A percentile compares a stretch with the other conserved stretches of the same genome.
Evolutionary conservation across 2,329 filamentous ascomycete genomes (phyloP).

Genomic region (Taxawa tesnikishii): DNA sequence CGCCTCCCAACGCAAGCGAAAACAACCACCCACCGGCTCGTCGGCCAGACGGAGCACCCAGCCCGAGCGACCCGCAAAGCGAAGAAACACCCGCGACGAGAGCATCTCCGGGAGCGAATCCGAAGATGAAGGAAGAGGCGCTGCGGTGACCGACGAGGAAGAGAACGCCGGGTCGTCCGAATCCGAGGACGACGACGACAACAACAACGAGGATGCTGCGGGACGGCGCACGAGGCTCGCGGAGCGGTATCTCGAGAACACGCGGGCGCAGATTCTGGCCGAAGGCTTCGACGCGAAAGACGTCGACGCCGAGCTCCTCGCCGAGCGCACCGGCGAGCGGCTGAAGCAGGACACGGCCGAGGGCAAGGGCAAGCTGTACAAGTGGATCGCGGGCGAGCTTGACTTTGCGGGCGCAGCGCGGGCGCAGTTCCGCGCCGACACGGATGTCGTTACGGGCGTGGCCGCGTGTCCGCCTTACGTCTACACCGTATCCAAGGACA

Average conservation of each 20-base stretch:
- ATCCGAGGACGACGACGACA: conserved; percentile 48
- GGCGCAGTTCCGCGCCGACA: conserved; percentile 67
- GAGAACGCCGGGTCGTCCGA: conserved; percentile 20
- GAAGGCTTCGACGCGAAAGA: conserved; percentile 91
- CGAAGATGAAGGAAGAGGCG: conserved; percentile 40
- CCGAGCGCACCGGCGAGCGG: conserved; percentile 47
- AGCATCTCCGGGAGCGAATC: conserved; percentile 85
- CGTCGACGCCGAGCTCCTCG: conserved; percentile 84
- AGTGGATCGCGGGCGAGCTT: conserved; percentile 62
- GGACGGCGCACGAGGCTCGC: conserved; percentile 78
- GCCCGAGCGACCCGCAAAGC: conserved; percentile 25
- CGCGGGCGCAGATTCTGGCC: conserved; percentile 61
- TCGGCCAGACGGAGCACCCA: conserved; percentile 26
- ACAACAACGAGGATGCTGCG: conserved; percentile 73
- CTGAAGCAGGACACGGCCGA: conserved; percentile 88
- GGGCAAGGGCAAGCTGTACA: conserved; percentile 79
- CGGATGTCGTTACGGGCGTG: conserved; percentile 64
- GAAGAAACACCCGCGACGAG: conserved; percentile 49
- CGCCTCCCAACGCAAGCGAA: conserved; percentile 58
- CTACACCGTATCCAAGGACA: conserved; percentile 82
- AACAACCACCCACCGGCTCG: conserved; percentile 41
- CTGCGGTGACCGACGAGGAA: conserved; percentile 27
- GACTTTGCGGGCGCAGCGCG: conserved; percentile 56
- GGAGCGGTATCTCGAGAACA: conserved; percentile 84
- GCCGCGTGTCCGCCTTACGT: conserved; percentile 67